Base-by-base conservation (phyloP, 1,139 yeast species). In the Yamadazyma atlantica region DNA sequence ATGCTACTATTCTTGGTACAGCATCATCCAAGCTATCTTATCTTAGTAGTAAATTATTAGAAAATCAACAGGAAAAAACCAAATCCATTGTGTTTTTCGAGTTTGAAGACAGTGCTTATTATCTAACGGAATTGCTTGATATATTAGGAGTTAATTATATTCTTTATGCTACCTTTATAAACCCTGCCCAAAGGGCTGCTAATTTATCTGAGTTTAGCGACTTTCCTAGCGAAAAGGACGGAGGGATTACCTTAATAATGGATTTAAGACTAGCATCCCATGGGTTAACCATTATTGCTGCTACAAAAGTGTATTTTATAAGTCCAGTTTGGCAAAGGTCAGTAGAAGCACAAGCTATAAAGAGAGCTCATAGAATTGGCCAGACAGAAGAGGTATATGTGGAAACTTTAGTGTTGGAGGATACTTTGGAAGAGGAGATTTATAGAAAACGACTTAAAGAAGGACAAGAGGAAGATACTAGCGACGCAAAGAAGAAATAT, bases 341-440 rank as follows among this genome's bases (percentile, higher is more conserved):
- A 0, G 66, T 79, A 8, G 88, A 82, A 51, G 87, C 87, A 0
- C 88, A 82, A 48, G 87, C 87, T 0, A 80, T 82, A 36, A 81
- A 82, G 48, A 74, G 88, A 62, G 83, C 87, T 0, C 88, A 82
- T 56, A 70, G 88, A 55, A 82, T 82, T 51, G 88, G 88, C 0
- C 88, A 82, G 48, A 64, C 67, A 1, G 60, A 65, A 2, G 74
- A 75, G 16, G 66, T 61, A 3, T 60, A 58, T 49, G 89, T 82
- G n/a, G 89, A 82, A 49, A 82, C 88, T 0, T 59, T 82, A 39
- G 73, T 82, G 2, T 56, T 82, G 47, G 64, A 69, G 36, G 82
- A 75, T 3, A 81, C 88, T 0, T 60, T 82, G 37, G 89, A 82
- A 47, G 85, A 82, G 53, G 83, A 80, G 44, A 80, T 82, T 62